Evolutionary conservation across 371 early-diverging fungal species (phyloP), one percentile per base, ranked within the genome.

Genomic region (Actinomucor elegans): DNA sequence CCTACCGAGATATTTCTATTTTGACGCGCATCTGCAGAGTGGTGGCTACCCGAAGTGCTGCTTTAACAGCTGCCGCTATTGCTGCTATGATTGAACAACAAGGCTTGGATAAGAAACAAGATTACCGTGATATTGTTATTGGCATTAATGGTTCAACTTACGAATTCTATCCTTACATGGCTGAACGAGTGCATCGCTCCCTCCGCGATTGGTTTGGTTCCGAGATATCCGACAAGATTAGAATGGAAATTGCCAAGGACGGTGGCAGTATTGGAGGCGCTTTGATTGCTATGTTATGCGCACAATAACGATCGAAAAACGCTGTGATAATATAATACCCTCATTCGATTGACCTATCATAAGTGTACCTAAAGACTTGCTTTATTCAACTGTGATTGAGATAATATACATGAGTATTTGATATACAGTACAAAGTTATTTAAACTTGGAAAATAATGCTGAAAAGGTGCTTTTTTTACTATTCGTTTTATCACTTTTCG

Each of bases 91-190:
- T 48, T 28, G 29, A 48, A 26, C 37, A 48, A 23, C 44, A 40
- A 90, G 49, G 37, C 1, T 20, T 48, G 0, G 37, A 48, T 27
- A 48, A 15, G 14, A 35, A 36, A 5, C 28, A 48, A 15, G 85
- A 24, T 93, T 36, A 78, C 79, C 38, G 57, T 17, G 52, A 55
- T 23, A 52, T 62, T 23, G 55, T 57, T 23, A 61, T 73, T 43
- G 70, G 68, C 20, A 89, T 96, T 46, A 96, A 96, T 54, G 98
- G 98, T 4, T 85, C 87, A 24, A 71, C 96, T 54, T 97, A 87
- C 71, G 90, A 92, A 70, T 84, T 85, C 41, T 94, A 93, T 64
- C 97, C 96, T 8, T 77, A 48, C 18, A 48, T 48, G 49, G 36
- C 49, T 18, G 49, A 48, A 7, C 26, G 49, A 10, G 28, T 26